These are phyloP conservation scores for Cercospora sp. DNA, from an alignment of 2,329 filamentous ascomycete genomes.

Conservation along the genomic window DNA sequence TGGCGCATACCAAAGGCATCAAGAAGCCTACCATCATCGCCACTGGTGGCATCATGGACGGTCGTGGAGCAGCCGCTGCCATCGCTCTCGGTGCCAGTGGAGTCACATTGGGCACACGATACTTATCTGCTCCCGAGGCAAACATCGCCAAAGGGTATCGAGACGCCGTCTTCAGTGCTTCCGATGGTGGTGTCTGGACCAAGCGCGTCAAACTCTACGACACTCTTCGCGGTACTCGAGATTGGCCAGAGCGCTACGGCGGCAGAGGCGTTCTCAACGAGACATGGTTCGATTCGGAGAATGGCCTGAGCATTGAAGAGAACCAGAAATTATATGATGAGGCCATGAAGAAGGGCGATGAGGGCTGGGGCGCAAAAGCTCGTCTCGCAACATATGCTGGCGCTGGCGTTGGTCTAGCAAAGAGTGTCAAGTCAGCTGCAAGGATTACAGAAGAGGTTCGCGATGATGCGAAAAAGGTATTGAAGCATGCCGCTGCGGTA, in stretches of 20 bases:
- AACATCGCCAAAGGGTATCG: slow-evolving; percentile 51
- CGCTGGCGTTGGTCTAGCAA: slow-evolving; percentile 61
- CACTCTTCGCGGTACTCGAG: slow-evolving; percentile 55
- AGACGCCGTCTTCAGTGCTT: slow-evolving; percentile 48
- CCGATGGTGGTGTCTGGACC: slow-evolving; percentile 56
- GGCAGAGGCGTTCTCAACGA: slow-evolving; percentile 60
- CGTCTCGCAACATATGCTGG: slow-evolving; percentile 65
- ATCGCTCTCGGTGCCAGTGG: slow-evolving; percentile 56
- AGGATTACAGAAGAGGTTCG: slow-evolving; percentile 56
- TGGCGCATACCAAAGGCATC: slow-evolving; percentile 21
- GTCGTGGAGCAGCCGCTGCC: slow-evolving; percentile 57
- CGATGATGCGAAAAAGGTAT: slow-evolving; percentile 40
- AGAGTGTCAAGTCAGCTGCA: slow-evolving; percentile 50
- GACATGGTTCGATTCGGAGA: slow-evolving; percentile 48
- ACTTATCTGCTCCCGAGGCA: slow-evolving; percentile 57
- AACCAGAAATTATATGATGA: slow-evolving; percentile 50
- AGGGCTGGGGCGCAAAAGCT: slow-evolving; percentile 55
- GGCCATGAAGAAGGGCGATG: slow-evolving; percentile 54
- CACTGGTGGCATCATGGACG: slow-evolving; percentile 62
- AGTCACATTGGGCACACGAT: slow-evolving; percentile 63
- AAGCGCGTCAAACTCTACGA: slow-evolving; percentile 56
- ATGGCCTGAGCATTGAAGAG: slow-evolving; percentile 46
- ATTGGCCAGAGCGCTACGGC: slow-evolving; percentile 60
- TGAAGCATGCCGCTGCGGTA: slow-evolving; percentile 32
- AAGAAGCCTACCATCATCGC: slow-evolving; percentile 50